Base-by-base conservation (phyloP, 2,329 filamentous ascomycete species). In the Ceratocystis papillata region DNA sequence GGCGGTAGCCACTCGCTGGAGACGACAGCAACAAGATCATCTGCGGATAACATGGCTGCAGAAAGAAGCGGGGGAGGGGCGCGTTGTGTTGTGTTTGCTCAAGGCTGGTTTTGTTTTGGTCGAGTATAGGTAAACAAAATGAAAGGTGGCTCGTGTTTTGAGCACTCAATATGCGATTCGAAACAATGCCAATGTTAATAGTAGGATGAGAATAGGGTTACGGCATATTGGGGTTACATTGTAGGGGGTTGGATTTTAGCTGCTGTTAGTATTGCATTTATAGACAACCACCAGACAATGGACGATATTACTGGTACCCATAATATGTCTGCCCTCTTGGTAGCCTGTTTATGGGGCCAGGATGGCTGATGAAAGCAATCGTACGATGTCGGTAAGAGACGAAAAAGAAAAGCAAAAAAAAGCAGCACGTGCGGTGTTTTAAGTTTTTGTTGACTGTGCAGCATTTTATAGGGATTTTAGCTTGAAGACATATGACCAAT, bases 1-100 rank as follows among this genome's bases (percentile, higher is more conserved):
- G 83, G 81, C 17, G 84, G 84, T 68, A 84, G 74, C 81, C 81
- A 85, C 61, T 63, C 45, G 25, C 46, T 30, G 20, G 44, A 48
- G 46, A 63, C 12, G 25, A 30, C 30, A 45, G 61, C 22, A 5
- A 63, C n/a, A 20, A 50, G 30, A 12, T 45, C 45, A 7, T 33
- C 44, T 15, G 55, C 12, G 8, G 25, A 33, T 15, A 59, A 3
- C 55, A 59, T 59, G 55, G 33, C 30, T n/a, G 55, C 3, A 25
- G 55, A 10, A 59, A 37, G 30, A 17, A 59, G 30, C 6, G 17
- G 17, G 2, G 17, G 17, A 1, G 20, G 55, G 7, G 25, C 4
- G 28, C 15, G 55, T n/a, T 10, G 12, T 41, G 37, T 37, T 33
- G 28, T 33, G 17, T 33, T 37, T 59, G 55, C 25, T 22, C 48